Evolutionary conservation across 352 stramenopile species (phyloP).

Genomic region (Globisporangium splendens): DNA sequence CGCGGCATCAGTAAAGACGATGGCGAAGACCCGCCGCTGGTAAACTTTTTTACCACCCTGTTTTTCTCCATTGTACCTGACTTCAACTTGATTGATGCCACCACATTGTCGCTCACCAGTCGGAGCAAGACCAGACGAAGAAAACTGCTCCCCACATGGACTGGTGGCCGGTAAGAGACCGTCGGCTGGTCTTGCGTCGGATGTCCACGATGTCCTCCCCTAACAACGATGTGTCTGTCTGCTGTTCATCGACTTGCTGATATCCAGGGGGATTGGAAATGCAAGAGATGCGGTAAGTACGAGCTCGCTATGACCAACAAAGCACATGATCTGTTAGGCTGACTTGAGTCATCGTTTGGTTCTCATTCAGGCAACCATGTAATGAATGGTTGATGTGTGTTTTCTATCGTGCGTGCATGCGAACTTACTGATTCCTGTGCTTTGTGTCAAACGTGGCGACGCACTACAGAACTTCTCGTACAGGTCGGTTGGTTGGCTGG

Average conservation of each 20-base stretch:
- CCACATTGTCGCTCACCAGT: too few species aligned
- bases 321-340: conserved; percentile 7
- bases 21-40: conserved; percentile 10
- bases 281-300: conserved; percentile 56
- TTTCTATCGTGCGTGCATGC: not conserved
- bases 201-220: not conserved
- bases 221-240: conserved; percentile 12
- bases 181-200: too few species aligned
- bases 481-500: conserved; percentile 19
- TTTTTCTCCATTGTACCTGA: not conserved
- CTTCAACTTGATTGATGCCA: not conserved
- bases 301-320: not conserved
- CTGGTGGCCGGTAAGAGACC: conserved; percentile 64
- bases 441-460: not conserved
- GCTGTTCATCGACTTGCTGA: not conserved
- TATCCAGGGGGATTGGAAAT: conserved; percentile 74
- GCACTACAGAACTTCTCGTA: conserved; percentile 80
- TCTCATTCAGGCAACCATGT: conserved; percentile 47
- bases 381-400: conserved; percentile 20
- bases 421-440: conserved; percentile 3
- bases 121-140: conserved; percentile 15
- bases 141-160: conserved; percentile 69
- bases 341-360: not conserved
- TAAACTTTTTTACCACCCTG: not conserved
- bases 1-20: not conserved